Base-by-base conservation (phyloP, 2,329 filamentous ascomycete species). In the Alternaria rosae region DNA sequence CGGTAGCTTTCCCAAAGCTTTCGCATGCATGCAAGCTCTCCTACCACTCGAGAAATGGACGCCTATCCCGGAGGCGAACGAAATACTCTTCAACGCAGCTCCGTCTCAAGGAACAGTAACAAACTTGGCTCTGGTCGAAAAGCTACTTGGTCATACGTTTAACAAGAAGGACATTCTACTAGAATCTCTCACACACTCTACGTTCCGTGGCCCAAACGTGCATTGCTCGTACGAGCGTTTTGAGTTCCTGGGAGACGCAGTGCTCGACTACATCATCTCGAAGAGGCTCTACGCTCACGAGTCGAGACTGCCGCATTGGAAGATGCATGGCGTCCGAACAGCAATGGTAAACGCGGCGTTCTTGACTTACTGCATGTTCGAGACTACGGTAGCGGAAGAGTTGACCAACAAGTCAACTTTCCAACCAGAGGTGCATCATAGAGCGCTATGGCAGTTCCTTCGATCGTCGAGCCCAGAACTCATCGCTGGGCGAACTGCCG, bases 201-300 rank as follows among this genome's bases (percentile, higher is more conserved):
- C 92, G 0, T 85, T 83, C 53, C 82, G 42, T 0, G 75, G 74
- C 2, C 69, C 70, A 2, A 66, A 82, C 28, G 78, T 80, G 15
- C 81, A 85, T 5, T 77, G 80, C 35, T 86, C 85, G 0, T 89
- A 89, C 70, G 91, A 97, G 68, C 87, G 93, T 0, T 85, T 97
- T 1, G 94, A 97, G 73, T 97, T 95, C 71, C 82, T 97, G 0
- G 94, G 94, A 1, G 94, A 98, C 70, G 87, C 93, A 0, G 83
- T 97, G 3, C 86, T 98, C 0, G 94, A 98, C 78, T 86, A 89
- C 69, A 82, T 97, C 57, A 82, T 97, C 51, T 88, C 92, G 8
- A 82, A 81, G 0, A 83, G 80, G n/a, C 80, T 94, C 6, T 91
- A 87, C 76, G 71, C 81, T 0, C 80, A 84, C 4, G 48, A 88